Evolutionary conservation across 441 rosid genomes (phyloP), one percentile per base, ranked within the genome.

Genomic region (Adansonia madagascariensis): DNA sequence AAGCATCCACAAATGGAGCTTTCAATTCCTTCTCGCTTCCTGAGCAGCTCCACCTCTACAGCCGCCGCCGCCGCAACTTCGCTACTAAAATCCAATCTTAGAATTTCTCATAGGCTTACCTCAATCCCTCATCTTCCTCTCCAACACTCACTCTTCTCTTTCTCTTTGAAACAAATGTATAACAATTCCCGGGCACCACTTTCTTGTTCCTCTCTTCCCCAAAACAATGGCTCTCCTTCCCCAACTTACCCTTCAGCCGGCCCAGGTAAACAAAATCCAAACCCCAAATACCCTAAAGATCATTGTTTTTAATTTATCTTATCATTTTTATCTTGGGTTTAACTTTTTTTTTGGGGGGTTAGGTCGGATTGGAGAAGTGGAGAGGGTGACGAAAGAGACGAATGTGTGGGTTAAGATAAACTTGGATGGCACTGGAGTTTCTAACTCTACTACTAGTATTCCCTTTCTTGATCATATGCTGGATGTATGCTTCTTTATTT

Each of bases 401-500:
- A 87, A 94, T 80, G 97, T 94, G 17, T 87, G 75, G 0, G 98
- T 97, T 64, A 90, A 84, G 81, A 86, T 94, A 3, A 89, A 92
- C 70, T 79, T 97, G 83, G 99, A 97, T 61, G 98, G 98, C 6
- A 84, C 83, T 44, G 97, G 98, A 31, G 78, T 89, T 73, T 81
- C 97, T 6, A 93, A 93, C 80, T 88, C 92, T 15, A 83, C 69
- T 67, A 84, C 97, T 44, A 87, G 92, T 35, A 92, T 97, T 68
- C 97, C 95, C 14, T 97, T 97, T 75, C 91, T 97, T 44, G 97
- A 92, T 81, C 98, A 93, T 86, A 96, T 96, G 97, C 75, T 96
- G 57, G 98, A 96, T 88, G 98, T 91, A 73, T 79, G 85, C 67
- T 11, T n/a, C 22, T 67, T 53, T 46, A 17, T 27, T 10, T 46